phyloP scores from a whole-genome alignment of 208 protist species.

The Trypanosoma cruzi region DNA sequence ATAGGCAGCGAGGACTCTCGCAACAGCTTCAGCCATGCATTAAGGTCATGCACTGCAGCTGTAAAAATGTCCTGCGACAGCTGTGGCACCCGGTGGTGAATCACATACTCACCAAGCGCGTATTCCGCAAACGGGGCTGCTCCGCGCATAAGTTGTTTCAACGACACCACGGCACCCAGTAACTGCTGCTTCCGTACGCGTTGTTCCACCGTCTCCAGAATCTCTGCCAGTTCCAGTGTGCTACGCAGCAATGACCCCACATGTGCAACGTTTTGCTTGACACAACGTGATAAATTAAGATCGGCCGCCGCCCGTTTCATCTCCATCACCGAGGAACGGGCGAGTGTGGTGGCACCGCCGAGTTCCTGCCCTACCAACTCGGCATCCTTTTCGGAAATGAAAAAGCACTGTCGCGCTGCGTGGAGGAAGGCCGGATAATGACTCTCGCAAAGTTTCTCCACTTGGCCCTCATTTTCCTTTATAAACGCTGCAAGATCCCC shows the following conservation, averaged over 20 bases:
- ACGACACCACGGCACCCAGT: constrained; percentile 68
- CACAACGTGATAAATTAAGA: constrained; percentile 63
- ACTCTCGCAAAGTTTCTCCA: constrained; percentile 84
- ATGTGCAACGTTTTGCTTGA: constrained; percentile 61
- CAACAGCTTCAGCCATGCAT: constrained; percentile 80
- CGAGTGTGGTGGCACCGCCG: constrained; percentile 69
- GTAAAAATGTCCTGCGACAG: constrained; percentile 66
- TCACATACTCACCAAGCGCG: constrained; percentile 83
- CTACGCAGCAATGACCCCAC: constrained; percentile 55
- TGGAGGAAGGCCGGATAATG: constrained; percentile 90
- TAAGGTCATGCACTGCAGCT: constrained; percentile 76
- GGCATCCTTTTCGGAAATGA: constrained; percentile 83
- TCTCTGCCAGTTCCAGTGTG: constrained; percentile 67
- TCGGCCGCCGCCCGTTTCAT: constrained; percentile 75
- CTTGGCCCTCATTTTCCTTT: constrained; percentile 83
- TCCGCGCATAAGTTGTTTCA: constrained; percentile 69
- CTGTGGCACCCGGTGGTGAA: constrained; percentile 75
- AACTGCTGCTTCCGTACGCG: constrained; percentile 75
- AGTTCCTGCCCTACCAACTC: constrained; percentile 87
- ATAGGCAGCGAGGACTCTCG: constrained; percentile 67
- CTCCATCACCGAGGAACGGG: constrained; percentile 67
- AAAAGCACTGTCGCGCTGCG: constrained; percentile 81
- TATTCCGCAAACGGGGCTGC: constrained; percentile 74
- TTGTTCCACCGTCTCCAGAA: constrained; percentile 80
- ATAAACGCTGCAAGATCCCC: constrained; percentile 78